Evolutionary conservation across 1,284 basidiomycete species (phyloP).

Genomic region (Ustanciosporium gigantosporum): DNA sequence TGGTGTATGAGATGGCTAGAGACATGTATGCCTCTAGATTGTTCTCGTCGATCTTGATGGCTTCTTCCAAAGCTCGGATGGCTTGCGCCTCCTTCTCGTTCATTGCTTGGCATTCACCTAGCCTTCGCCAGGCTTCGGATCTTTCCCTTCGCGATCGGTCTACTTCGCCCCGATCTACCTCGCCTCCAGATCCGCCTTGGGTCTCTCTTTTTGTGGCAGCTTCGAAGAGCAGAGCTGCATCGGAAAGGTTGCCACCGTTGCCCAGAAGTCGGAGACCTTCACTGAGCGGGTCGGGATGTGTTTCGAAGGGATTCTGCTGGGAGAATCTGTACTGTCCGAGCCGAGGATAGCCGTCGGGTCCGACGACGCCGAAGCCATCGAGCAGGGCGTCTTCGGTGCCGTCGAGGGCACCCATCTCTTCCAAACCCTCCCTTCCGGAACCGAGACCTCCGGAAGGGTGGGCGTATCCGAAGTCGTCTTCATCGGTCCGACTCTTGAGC

Average conservation of each 20-base stretch:
- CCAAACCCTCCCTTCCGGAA: conserved; percentile 36
- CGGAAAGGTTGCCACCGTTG: conserved; percentile 77
- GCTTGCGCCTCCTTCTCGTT: conserved; percentile 75
- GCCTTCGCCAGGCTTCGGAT: conserved; percentile 87
- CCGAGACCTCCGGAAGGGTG: conserved; percentile 58
- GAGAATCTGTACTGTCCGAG: conserved; percentile 51
- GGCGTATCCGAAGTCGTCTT: conserved; percentile 62
- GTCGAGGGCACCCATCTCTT: conserved; percentile 52
- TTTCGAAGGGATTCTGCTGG: conserved; percentile 70
- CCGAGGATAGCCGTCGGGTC: conserved; percentile 51
- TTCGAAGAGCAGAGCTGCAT: conserved; percentile 81
- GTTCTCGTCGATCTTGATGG: conserved; percentile 71
- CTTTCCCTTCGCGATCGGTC: conserved; percentile 52
- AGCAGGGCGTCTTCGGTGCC: conserved; percentile 52
- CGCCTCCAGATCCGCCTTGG: conserved; percentile 59
- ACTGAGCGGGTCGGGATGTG: conserved; percentile 64
- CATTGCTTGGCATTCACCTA: conserved; percentile 93
- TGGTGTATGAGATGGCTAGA: conserved; percentile 94
- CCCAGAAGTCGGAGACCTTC: conserved; percentile 71
- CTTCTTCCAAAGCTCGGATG: conserved; percentile 66
- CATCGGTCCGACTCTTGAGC: conserved; percentile 68
- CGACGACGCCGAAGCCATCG: conserved; percentile 45
- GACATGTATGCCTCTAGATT: conserved; percentile 66
- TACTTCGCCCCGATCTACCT: conserved; percentile 72
- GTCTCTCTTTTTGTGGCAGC: conserved; percentile 68